Evolutionary conservation across 768 basidiomycete species (phyloP).

Genomic region (Lactarius vividus): DNA sequence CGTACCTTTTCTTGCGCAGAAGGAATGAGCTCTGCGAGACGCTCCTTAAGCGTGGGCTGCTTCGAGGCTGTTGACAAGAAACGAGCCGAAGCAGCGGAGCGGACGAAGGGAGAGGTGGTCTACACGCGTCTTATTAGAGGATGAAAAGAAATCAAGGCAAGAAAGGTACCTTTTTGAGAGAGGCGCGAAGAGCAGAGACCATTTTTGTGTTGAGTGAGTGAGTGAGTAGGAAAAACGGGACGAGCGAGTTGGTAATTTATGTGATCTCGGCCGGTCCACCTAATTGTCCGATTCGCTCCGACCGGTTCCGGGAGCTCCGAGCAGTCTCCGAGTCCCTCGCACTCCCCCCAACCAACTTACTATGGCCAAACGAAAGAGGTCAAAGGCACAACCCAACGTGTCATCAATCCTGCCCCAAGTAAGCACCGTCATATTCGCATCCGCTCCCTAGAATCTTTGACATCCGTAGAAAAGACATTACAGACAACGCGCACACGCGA

Average conservation of each 20-base stretch:
- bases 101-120: constrained; percentile 49
- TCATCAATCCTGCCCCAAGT: constrained; percentile 37
- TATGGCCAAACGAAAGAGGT: constrained; percentile 35
- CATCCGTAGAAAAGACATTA: constrained; percentile 72
- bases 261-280: not conserved
- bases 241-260: not conserved
- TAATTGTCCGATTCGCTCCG: constrained; percentile 11
- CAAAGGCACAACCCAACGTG: constrained; percentile 18
- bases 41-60: constrained; percentile 82
- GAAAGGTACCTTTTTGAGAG: constrained; percentile 37
- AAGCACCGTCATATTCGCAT: constrained; percentile 22
- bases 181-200: constrained; percentile 36
- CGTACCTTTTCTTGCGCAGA: constrained; percentile 71
- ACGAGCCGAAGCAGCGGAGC: constrained; percentile 50
- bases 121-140: constrained; percentile 16
- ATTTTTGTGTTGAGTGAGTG: constrained; percentile 26
- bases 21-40: constrained; percentile 91
- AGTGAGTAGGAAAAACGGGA: not conserved
- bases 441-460: not conserved
- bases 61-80: constrained; percentile 66
- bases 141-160: constrained; percentile 30
- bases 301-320: not conserved
- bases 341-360: no score
- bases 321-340: no score
- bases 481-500: constrained; percentile 79